Base-by-base conservation (phyloP, 2,329 filamentous ascomycete species). In the Penicillium sp. region DNA sequence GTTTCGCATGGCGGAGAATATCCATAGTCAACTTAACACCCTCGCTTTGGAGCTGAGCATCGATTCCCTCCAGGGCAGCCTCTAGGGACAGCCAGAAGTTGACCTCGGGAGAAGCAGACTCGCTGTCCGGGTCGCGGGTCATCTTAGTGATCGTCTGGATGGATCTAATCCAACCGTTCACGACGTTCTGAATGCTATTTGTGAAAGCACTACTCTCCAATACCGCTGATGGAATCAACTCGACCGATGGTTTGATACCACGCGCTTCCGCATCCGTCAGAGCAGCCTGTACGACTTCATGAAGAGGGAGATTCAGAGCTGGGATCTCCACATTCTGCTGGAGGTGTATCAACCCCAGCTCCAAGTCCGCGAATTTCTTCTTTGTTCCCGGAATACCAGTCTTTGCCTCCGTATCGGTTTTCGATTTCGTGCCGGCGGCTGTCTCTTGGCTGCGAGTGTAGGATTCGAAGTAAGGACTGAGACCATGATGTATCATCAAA, bases 31-130 rank as follows among this genome's bases (percentile, higher is more conserved):
- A 78, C 66, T 86, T 83, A 21, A 99, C 93, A 29, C 94, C 94
- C 55, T 96, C 91, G 63, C 93, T 92, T 61, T 88, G 83, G 56
- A 99, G 83, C 74, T 97, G 93, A 41, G 83, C 85, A 73, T 97
- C 93, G 59, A 99, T 96, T 29, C 89, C 89, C 73, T 97, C 93
- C 62, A 99, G 78, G 5, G 93, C 91, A 17, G 89, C 89, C 75
- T 99, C 96, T 90, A 99, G 96, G 2, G 92, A 96, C 50, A 99
- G 77, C 94, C 94, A 99, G 72, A 99, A 99, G 75, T 97, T 97
- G 75, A 99, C 96, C 75, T 99, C 94, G 74, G 97, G 94, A 56
- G 91, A 93, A 33, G 94, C 94, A 23, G 92, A 96, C 33, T 87
- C 83, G 64, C 84, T 82, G 73, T 88, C 72, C 0, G 91, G 87